These are phyloP conservation scores for Lachnum nothofagi DNA, from an alignment of 2,329 filamentous ascomycete species.

Conservation along the genomic window DNA sequence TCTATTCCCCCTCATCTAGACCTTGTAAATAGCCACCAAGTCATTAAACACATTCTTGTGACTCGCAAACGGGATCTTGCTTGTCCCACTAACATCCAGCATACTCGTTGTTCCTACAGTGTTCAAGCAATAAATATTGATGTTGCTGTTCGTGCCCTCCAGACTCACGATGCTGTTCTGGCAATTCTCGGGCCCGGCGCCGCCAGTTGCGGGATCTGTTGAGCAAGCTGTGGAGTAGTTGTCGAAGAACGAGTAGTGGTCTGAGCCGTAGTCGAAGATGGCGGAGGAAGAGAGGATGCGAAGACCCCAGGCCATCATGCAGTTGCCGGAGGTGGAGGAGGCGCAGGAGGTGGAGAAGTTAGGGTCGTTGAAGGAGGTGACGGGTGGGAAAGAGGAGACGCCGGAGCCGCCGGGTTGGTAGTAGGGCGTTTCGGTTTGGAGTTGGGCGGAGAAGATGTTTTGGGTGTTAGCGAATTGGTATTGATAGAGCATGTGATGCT, in stretches of 20 bases:
- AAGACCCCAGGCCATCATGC: constrained; percentile 59
- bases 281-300: constrained; percentile 48
- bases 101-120: constrained; percentile 24
- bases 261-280: constrained; percentile 46
- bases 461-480: constrained; percentile 42
- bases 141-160: constrained; percentile 5
- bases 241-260: constrained; percentile 54
- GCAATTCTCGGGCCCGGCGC: background rate
- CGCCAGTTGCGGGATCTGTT: background rate
- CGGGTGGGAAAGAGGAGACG: constrained; percentile 4
- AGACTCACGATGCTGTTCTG: background rate
- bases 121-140: constrained; percentile 21
- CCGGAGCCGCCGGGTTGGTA: constrained; percentile 14
- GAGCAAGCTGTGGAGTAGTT: constrained; percentile 38
- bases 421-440: constrained; percentile 28
- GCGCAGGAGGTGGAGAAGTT: constrained; percentile 37
- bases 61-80: background rate
- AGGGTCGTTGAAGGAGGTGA: constrained; percentile 37
- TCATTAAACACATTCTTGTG: background rate
- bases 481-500: constrained; percentile 50
- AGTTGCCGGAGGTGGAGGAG: constrained; percentile 33
- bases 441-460: constrained; percentile 24
- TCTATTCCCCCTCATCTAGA: background rate
- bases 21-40: background rate
- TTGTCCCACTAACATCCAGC: constrained; percentile 16